Conservation (phyloP, 176 grass and related monocot genomes). For the Chloris gayana region DNA sequence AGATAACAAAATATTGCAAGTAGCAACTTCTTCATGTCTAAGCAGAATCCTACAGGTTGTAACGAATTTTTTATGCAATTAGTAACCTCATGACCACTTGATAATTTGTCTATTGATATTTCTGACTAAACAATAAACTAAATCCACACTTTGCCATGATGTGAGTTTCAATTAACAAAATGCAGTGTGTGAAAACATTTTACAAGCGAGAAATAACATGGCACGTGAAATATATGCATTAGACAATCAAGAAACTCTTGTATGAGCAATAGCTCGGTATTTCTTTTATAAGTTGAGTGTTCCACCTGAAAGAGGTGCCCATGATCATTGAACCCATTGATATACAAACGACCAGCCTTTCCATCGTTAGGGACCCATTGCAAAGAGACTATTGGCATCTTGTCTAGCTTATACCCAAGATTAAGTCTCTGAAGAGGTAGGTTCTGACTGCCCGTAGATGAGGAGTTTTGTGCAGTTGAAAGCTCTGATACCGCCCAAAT, state of each 20-base stretch:
- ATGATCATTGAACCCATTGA: conserved; percentile 76
- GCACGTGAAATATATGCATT: conserved; percentile 24
- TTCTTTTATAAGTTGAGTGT: conserved; percentile 36
- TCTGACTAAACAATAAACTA: conserved; percentile 2
- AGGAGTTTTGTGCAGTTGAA: conserved; percentile 48
- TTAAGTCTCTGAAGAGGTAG: conserved; percentile 88
- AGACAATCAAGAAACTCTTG: neutral
- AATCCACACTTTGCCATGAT: conserved; percentile 15
- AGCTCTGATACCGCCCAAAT: conserved; percentile 69
- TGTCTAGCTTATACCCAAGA: conserved; percentile 91
- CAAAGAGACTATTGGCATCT: conserved; percentile 74
- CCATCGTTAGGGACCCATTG: conserved; percentile 62
- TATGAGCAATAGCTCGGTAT: conserved; percentile 21
- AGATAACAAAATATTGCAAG: conserved; percentile 19
- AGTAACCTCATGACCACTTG: conserved; percentile 1
- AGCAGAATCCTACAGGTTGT: neutral
- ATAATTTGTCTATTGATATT: conserved; percentile 25
- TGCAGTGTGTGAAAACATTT: conserved; percentile 10
- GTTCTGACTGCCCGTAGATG: conserved; percentile 48
- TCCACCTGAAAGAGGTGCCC: conserved; percentile 68
- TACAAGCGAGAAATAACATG: conserved; percentile 4
- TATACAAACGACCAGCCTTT: conserved; percentile 72
- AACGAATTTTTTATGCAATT: neutral
- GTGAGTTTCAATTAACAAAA: neutral
- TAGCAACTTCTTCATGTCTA: neutral